A percentile compares a stretch with the other conserved stretches of the same genome.
phyloP scores from a whole-genome alignment of 1,284 basidiomycete species.

The Rhizoctonia solani region DNA sequence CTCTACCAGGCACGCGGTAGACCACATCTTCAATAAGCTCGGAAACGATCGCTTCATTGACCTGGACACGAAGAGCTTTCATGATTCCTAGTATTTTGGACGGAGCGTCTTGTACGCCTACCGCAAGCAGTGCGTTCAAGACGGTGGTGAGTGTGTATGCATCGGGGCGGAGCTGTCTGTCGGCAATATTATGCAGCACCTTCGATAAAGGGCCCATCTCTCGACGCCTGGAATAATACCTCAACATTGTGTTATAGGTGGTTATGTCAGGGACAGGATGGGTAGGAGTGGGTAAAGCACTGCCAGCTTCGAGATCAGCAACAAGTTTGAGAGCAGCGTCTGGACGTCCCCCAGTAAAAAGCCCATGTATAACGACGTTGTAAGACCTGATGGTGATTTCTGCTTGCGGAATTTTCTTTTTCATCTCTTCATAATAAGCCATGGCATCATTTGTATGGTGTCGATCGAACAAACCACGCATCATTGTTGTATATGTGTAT shows the following conservation, averaged over 20 bases:
- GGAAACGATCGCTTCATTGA: constrained; percentile 75
- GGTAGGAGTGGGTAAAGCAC: neutral
- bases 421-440: constrained; percentile 56
- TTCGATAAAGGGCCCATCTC: constrained; percentile 63
- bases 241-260: constrained; percentile 78
- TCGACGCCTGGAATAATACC: constrained; percentile 61
- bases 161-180: constrained; percentile 63
- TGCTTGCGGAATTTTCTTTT: constrained; percentile 42
- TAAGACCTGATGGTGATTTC: constrained; percentile 51
- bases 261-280: constrained; percentile 69
- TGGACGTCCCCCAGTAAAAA: constrained; percentile 54
- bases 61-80: constrained; percentile 71
- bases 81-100: constrained; percentile 67
- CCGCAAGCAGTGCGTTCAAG: constrained; percentile 70
- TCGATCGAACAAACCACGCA: constrained; percentile 58
- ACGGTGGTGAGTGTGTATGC: constrained; percentile 81
- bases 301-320: constrained; percentile 51
- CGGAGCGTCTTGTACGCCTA: constrained; percentile 67
- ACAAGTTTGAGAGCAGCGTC: constrained; percentile 55
- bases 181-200: constrained; percentile 60
- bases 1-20: constrained; percentile 47
- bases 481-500: constrained; percentile 63
- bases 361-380: constrained; percentile 65
- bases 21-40: constrained; percentile 54
- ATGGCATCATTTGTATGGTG: constrained; percentile 52